These are phyloP conservation scores for Chaetomium globosum DNA, from an alignment of 2,329 filamentous ascomycete genomes.

Conservation along the genomic window DNA sequence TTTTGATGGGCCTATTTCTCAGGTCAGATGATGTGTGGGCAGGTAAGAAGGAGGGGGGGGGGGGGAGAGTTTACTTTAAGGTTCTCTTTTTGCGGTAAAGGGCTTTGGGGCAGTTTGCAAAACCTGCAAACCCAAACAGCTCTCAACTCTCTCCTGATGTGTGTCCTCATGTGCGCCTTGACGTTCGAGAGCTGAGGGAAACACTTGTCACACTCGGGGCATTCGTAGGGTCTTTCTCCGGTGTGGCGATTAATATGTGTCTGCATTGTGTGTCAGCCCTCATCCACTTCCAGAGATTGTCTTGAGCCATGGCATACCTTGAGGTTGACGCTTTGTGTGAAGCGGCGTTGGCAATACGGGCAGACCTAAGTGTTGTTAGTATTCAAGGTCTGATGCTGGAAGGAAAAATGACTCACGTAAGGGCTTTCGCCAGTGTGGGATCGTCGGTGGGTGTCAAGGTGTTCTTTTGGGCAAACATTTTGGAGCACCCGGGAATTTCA, in stretches of 20 bases:
- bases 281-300: background rate
- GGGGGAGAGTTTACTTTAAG: conserved; percentile 67
- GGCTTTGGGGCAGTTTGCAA: conserved; percentile 82
- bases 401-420: conserved; percentile 64
- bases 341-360: conserved; percentile 74
- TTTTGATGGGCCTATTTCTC: conserved; percentile 77
- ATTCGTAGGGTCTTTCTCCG: conserved; percentile 81
- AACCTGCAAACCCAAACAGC: conserved; percentile 70
- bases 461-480: conserved; percentile 87
- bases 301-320: conserved; percentile 61
- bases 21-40: conserved; percentile 16
- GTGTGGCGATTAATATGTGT: conserved; percentile 88
- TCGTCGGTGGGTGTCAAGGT: conserved; percentile 85
- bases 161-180: conserved; percentile 78
- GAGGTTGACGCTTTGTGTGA: conserved; percentile 88
- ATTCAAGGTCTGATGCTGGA: background rate
- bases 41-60: background rate
- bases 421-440: conserved; percentile 89
- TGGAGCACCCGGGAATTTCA: conserved; percentile 71
- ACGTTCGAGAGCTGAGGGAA: conserved; percentile 89
- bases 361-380: conserved; percentile 57
- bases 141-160: conserved; percentile 69
- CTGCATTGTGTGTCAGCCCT: conserved; percentile 45
- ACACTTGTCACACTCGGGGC: conserved; percentile 75
- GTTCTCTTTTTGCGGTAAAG: conserved; percentile 86